Evolutionary conservation across 805 yeast species (phyloP).

Genomic region (Tetrapisispora namnaoensis): DNA sequence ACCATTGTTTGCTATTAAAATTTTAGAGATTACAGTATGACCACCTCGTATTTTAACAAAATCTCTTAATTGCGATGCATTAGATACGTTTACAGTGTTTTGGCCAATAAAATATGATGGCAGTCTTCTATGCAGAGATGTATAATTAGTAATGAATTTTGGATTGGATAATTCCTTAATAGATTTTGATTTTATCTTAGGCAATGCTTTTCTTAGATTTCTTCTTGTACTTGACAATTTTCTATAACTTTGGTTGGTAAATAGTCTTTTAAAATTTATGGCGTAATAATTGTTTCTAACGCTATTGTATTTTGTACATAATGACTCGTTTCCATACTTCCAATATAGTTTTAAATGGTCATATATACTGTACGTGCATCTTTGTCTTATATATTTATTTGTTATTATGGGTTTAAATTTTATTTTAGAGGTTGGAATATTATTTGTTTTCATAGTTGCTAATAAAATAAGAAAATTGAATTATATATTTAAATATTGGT

Average conservation of each 20-base stretch:
- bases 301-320: no score
- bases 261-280: not conserved
- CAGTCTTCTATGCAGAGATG: slow-evolving; percentile 34
- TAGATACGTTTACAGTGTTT: slow-evolving; percentile 66
- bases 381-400: no score
- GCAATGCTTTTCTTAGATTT: not conserved
- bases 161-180: not conserved
- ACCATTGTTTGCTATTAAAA: slow-evolving; percentile 95
- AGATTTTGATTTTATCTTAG: slow-evolving; percentile 1
- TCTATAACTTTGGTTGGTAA: not conserved
- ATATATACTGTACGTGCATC: no score
- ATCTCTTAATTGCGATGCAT: slow-evolving; percentile 65
- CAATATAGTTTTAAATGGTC: no score
- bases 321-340: no score
- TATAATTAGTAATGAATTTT: slow-evolving; percentile 27
- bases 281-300: not conserved
- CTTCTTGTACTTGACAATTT: not conserved
- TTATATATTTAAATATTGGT: no score
- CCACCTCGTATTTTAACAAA: slow-evolving; percentile 83
- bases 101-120: slow-evolving; percentile 75
- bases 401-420: no score
- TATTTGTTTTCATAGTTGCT: no score
- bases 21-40: slow-evolving; percentile 84
- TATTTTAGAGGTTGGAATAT: no score
- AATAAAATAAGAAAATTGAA: no score